Conservation (phyloP, 106 monocot genomes). For the Phalaenopsis equestris region DNA sequence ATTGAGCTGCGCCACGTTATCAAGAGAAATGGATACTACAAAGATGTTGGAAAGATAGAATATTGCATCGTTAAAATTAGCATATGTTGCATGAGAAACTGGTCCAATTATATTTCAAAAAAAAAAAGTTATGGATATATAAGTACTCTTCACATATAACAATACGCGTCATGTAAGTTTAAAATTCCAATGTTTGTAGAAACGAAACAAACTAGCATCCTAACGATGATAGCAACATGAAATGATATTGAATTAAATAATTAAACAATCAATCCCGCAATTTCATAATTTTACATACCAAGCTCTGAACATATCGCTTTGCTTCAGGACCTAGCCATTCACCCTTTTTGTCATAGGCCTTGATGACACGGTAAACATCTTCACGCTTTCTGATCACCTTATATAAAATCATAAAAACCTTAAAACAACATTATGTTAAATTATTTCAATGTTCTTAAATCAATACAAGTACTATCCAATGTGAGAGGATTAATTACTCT, state of each 20-base stretch:
- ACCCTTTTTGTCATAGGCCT: conserved; percentile 59
- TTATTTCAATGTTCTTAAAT: not conserved
- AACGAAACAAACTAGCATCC: not conserved
- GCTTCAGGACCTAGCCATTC: conserved; percentile 63
- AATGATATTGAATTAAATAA: not conserved
- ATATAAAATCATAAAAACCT: conserved; percentile 34
- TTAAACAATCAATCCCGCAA: not conserved
- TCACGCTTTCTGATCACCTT: conserved; percentile 96
- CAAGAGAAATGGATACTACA: not conserved
- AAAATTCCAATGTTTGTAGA: not conserved
- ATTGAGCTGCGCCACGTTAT: not conserved
- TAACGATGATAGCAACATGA: not conserved
- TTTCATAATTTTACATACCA: conserved; percentile 42
- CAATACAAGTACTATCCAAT: not conserved
- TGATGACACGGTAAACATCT: conserved; percentile 87
- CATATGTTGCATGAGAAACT: not conserved
- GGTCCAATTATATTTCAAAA: not conserved
- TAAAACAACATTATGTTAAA: conserved; percentile 8
- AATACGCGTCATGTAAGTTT: not conserved
- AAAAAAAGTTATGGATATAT: not conserved
- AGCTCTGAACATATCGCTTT: conserved; percentile 53
- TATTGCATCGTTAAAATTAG: not conserved
- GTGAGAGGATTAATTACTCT: not conserved
- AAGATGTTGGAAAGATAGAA: not conserved
- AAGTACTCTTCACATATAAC: not conserved